Conservation (phyloP, 2,329 filamentous ascomycete genomes). For the Phaeosphaeriaceae sp. region DNA sequence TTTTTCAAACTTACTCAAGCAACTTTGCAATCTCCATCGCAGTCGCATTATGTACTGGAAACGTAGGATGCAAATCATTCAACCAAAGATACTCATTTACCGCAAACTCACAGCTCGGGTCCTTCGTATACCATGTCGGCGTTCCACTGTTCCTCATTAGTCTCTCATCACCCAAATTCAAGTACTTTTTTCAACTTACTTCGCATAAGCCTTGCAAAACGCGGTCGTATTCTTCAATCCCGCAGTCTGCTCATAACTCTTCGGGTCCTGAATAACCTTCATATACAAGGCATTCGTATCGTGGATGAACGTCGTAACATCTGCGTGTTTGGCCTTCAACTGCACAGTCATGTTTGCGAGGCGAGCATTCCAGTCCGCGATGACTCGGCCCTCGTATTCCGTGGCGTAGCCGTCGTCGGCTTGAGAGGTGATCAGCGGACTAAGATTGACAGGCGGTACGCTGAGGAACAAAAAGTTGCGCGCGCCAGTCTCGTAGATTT, state of each 20-base stretch:
- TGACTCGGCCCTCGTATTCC: slow-evolving; percentile 50
- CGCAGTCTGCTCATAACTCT: slow-evolving; percentile 58
- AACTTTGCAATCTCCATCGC: slow-evolving; percentile 51
- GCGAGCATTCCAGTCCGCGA: slow-evolving; percentile 61
- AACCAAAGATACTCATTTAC: slow-evolving; percentile 72
- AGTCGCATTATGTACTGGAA: slow-evolving; percentile 66
- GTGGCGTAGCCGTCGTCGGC: slow-evolving; percentile 46
- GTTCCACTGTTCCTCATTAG: slow-evolving; percentile 42
- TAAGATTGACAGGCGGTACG: slow-evolving; percentile 58
- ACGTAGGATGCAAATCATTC: slow-evolving; percentile 69
- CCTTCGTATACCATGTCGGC: slow-evolving; percentile 47
- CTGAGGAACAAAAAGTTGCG: slow-evolving; percentile 59
- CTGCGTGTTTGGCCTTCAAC: slow-evolving; percentile 45
- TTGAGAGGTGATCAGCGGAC: slow-evolving; percentile 54
- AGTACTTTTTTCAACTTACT: slow-evolving; percentile 35
- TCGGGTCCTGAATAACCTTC: slow-evolving; percentile 61
- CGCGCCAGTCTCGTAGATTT: slow-evolving; percentile 55
- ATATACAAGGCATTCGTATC: slow-evolving; percentile 62
- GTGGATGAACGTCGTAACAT: slow-evolving; percentile 59
- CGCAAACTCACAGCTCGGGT: slow-evolving; percentile 57
- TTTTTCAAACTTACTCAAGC: slow-evolving; percentile 17
- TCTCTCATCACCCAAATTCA: neutral
- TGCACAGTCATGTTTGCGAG: slow-evolving; percentile 52
- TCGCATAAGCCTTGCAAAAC: slow-evolving; percentile 63
- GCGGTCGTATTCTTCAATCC: slow-evolving; percentile 62